Percentiles rank a stretch among this genome's conserved stretches.
phyloP scores from a whole-genome alignment of 2,329 filamentous ascomycete genomes.

The Atkinsonella hypoxylon region DNA sequence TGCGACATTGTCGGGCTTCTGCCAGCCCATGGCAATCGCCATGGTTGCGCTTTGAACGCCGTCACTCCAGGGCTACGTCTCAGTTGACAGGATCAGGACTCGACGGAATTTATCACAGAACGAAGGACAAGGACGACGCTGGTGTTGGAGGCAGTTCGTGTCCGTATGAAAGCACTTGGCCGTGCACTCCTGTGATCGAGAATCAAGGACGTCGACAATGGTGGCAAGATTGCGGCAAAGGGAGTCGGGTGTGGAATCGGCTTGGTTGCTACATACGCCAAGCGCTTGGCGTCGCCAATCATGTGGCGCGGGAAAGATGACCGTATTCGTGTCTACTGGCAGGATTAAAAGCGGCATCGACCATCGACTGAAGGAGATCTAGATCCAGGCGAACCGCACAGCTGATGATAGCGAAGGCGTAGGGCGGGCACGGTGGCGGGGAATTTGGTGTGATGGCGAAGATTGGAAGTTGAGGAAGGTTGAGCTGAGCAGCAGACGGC shows the following conservation, averaged over 20 bases:
- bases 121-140: background rate
- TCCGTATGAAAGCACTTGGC: too few species aligned
- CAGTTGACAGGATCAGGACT: background rate
- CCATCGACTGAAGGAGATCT: too few species aligned
- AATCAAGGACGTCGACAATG: background rate
- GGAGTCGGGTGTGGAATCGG: background rate
- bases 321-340: too few species aligned
- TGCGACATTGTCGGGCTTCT: conserved; percentile 63
- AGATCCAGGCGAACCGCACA: background rate
- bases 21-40: conserved; percentile 58
- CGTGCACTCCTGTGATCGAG: background rate
- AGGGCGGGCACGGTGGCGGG: too few species aligned
- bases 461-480: background rate
- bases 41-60: conserved; percentile 38
- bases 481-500: background rate
- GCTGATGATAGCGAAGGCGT: background rate
- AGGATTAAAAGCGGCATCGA: too few species aligned
- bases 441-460: background rate
- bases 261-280: background rate
- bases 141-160: background rate
- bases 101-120: background rate
- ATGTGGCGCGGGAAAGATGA: background rate
- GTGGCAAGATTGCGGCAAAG: background rate
- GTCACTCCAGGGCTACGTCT: conserved; percentile 34
- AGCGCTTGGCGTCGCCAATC: background rate